Base-by-base conservation (phyloP, 2,329 filamentous ascomycete species). In the Atkinsonella hypoxylon region DNA sequence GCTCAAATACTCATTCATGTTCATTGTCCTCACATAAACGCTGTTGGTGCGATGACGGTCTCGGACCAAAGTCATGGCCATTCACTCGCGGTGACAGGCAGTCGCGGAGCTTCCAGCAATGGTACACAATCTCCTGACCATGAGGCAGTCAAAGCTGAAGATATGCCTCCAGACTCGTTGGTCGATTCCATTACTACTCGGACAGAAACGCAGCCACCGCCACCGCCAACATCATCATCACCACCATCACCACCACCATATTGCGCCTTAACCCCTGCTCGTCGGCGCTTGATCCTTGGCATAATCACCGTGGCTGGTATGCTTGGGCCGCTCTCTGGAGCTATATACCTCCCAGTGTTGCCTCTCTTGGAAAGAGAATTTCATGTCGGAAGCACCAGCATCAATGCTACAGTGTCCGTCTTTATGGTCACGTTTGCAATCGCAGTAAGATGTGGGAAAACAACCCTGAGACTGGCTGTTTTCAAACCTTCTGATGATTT, bases 391-490 rank as follows among this genome's bases (percentile, higher is more conserved):
- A 57, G 58, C 26, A 64, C 65, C 6, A 62, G 58, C 2, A 66
- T 72, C 38, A 72, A 72, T 54, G 68, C 63, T 3, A 70, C 70
- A 0, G 68, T 73, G n/a, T 65, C 67, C 0, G 64, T 72, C 4
- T 73, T 71, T 55, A 71, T 70, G 67, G 60, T 65, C 10, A 63
- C 70, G 0, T 73, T 72, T 51, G 70, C 69, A 15, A 48, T 73
- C 15, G 64, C 64, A 9, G 62, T 65, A 49, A 53, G 62, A 30
- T 10, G 15, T 26, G 30, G 9, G 2, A n/a, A 10, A 10, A 32
- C 12, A 6, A 8, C 12, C 12, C 4, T 8, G 13, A 34, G 32
- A 36, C 15, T 15, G 34, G 11, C 34, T 9, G 34, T 15, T 8
- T 36, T 15, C 3, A 10, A 34, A 7, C 3, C 12, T 7, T 43